Evolutionary conservation across 495 filamentous ascomycete genomes (phyloP).

Genomic region (Daldinia grandis): DNA sequence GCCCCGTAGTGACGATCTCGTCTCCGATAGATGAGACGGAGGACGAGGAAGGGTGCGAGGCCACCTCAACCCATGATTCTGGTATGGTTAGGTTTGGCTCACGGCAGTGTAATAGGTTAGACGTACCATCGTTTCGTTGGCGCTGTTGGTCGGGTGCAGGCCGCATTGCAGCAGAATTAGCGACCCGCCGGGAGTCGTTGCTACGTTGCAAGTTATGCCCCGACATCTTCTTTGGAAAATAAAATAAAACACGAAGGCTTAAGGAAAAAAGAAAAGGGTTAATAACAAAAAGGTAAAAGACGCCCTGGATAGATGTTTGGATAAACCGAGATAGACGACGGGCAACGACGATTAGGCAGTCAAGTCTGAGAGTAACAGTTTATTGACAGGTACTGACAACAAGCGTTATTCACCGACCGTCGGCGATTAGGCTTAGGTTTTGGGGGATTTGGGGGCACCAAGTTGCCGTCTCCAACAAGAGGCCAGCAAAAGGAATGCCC

Average conservation of each 20-base stretch:
- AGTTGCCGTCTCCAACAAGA: slow-evolving; percentile 28
- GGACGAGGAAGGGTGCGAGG: slow-evolving; percentile 88
- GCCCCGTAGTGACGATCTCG: slow-evolving; percentile 86
- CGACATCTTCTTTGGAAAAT: slow-evolving; percentile 29
- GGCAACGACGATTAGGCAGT: slow-evolving; percentile 11
- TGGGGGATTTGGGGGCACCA: slow-evolving; percentile 3
- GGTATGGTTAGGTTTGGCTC: slow-evolving; percentile 41
- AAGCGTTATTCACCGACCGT: slow-evolving; percentile 20
- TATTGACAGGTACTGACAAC: slow-evolving; percentile 17
- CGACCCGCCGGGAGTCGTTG: slow-evolving; percentile 30
- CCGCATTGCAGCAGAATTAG: slow-evolving; percentile 28
- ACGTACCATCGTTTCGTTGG: slow-evolving; percentile 44
- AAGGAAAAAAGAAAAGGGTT: not conserved
- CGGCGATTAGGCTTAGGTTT: slow-evolving; percentile 18
- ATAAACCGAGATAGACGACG: slow-evolving; percentile 14
- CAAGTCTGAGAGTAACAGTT: not conserved
- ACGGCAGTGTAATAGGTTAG: slow-evolving; percentile 8
- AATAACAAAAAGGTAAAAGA: slow-evolving; percentile 7
- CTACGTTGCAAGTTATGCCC: slow-evolving; percentile 33
- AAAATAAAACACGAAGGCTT: not conserved
- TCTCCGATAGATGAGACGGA: slow-evolving; percentile 90
- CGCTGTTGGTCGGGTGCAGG: slow-evolving; percentile 33
- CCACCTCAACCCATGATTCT: slow-evolving; percentile 98
- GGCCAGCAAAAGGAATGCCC: slow-evolving; percentile 31
- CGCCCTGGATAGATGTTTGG: not conserved